Evolutionary conservation across 805 yeast species (phyloP).

Genomic region (Myxozyma monticola): DNA sequence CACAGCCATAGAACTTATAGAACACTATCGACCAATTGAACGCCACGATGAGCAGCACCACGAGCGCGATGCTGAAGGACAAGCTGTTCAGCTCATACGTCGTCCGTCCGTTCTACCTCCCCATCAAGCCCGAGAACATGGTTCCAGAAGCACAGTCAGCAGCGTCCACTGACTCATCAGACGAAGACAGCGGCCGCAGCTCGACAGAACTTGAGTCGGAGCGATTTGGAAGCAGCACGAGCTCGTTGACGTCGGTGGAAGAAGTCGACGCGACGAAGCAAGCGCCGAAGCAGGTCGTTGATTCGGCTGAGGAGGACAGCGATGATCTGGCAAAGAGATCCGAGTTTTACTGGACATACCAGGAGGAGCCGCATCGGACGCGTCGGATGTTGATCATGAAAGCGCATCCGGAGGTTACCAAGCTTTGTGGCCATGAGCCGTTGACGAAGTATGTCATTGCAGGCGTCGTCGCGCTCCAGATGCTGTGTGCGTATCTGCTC

Average conservation of each 20-base stretch:
- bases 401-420: conserved; percentile 72
- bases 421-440: conserved; percentile 84
- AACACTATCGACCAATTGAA: too few relatives aligned
- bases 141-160: neutral
- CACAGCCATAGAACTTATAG: too few relatives aligned
- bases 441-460: conserved; percentile 72
- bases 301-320: neutral
- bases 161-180: neutral
- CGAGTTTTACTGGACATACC: conserved; percentile 83
- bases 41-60: too few relatives aligned
- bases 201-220: conserved; percentile 2
- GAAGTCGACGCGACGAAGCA: neutral
- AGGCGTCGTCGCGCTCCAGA: conserved; percentile 67
- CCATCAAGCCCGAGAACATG: conserved; percentile 10
- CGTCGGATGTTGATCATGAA: conserved; percentile 72
- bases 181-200: neutral
- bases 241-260: conserved; percentile 10
- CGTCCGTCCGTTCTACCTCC: conserved; percentile 16
- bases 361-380: conserved; percentile 74
- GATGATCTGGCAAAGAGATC: conserved; percentile 7
- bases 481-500: conserved; percentile 60
- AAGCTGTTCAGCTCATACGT: conserved; percentile 10
- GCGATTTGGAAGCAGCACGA: neutral
- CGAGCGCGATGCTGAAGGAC: too few relatives aligned
- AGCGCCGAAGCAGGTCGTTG: conserved; percentile 1